phyloP scores from a whole-genome alignment of 495 filamentous ascomycete genomes.

The Symbiotaphrina buchneri region DNA sequence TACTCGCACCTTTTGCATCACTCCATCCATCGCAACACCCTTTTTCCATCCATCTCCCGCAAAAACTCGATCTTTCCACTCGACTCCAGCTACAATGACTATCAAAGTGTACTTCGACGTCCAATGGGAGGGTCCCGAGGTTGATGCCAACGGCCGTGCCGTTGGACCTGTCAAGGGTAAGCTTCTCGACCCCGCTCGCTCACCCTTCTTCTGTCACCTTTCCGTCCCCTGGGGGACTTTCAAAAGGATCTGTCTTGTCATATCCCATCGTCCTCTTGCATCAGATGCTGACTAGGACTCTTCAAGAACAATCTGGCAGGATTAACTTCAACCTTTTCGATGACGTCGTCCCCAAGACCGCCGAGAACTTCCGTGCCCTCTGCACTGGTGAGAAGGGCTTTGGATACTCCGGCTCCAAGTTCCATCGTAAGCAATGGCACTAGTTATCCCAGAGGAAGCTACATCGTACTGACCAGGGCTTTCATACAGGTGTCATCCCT shows the following conservation, averaged over 20 bases:
- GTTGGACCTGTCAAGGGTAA: constrained; percentile 38
- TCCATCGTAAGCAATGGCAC: no score
- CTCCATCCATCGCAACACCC: constrained; percentile 8
- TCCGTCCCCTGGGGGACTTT: no score
- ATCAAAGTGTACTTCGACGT: constrained; percentile 46
- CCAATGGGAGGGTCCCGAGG: constrained; percentile 40
- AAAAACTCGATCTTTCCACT: constrained; percentile 30
- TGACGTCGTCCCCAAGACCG: constrained; percentile 70
- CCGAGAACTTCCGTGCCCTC: constrained; percentile 83
- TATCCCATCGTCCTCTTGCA: no score
- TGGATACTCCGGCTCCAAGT: constrained; percentile 28
- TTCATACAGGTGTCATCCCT: no score
- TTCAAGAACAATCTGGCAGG: constrained; percentile 47
- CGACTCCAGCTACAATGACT: constrained; percentile 40
- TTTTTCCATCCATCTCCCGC: constrained; percentile 15
- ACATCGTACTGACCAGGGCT: no score
- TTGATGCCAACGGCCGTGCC: constrained; percentile 28
- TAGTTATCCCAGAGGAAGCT: no score
- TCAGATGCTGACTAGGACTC: constrained; percentile 9
- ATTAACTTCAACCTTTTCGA: constrained; percentile 86
- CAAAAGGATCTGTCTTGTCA: no score
- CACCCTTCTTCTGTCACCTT: no score
- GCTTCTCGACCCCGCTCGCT: no score
- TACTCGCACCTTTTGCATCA: constrained; percentile 2
- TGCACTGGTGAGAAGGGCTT: constrained; percentile 85